Conservation (phyloP, 1,284 basidiomycete species). For the Apiotrichum siamense region DNA sequence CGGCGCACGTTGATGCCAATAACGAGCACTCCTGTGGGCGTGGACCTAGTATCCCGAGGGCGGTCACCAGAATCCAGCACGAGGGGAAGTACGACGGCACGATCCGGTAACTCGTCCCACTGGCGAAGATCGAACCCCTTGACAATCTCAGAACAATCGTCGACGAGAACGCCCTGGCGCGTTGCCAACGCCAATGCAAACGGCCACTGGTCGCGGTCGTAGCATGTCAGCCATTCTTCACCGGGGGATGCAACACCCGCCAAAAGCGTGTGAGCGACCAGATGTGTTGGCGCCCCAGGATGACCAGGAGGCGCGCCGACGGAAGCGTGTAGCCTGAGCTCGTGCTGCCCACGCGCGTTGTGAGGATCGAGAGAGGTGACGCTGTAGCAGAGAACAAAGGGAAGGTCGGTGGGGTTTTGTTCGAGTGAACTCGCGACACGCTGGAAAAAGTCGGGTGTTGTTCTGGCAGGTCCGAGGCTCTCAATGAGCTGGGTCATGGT, state of each 20-base stretch:
- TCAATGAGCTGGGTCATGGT: slow-evolving; percentile 30
- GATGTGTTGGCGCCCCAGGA: too few relatives aligned
- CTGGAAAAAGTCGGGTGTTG: slow-evolving; percentile 23
- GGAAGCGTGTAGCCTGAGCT: background rate
- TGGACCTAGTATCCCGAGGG: too few relatives aligned
- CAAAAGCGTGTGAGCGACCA: too few relatives aligned
- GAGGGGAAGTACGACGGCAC: too few relatives aligned
- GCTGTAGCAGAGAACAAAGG: slow-evolving; percentile 33
- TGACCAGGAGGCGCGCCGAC: too few relatives aligned
- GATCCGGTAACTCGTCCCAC: slow-evolving; percentile 39
- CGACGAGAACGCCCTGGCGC: slow-evolving; percentile 35
- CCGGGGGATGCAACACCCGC: too few relatives aligned
- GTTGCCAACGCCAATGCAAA: slow-evolving; percentile 32
- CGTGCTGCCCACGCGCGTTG: background rate
- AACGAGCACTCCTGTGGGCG: background rate
- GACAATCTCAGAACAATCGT: slow-evolving; percentile 33
- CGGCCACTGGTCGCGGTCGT: slow-evolving; percentile 24
- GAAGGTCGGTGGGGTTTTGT: slow-evolving; percentile 29
- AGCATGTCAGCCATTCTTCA: too few relatives aligned
- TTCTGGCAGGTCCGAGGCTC: slow-evolving; percentile 21
- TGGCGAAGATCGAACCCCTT: slow-evolving; percentile 30
- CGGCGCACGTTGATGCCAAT: background rate
- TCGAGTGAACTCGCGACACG: slow-evolving; percentile 21
- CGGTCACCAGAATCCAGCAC: too few relatives aligned
- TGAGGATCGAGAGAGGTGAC: slow-evolving; percentile 2